Evolutionary conservation across 2,329 filamentous ascomycete species (phyloP), one percentile per base, ranked within the genome.

Genomic region (Cladosporium sp.): DNA sequence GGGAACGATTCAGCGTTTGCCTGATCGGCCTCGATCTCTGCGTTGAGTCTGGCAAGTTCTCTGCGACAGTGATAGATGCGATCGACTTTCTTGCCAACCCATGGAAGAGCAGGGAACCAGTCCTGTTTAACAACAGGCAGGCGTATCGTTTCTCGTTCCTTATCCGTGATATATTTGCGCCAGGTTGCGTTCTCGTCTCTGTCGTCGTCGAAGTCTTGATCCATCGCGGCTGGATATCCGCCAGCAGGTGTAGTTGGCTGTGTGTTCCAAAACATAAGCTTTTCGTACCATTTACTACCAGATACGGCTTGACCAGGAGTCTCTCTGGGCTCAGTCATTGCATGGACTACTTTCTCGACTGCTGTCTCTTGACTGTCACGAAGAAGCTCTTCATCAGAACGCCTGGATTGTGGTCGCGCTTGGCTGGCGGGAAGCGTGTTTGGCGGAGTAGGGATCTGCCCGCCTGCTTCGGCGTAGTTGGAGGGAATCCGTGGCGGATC

Each of bases 21-120:
- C 76, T 99, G 95, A 70, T 98, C 95, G 53, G 89, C 82, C 71
- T 97, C 93, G 63, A 99, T 97, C 75, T 98, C 93, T 61, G 93
- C 75, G 70, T 98, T 99, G 21, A 98, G 82, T 16, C 91, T 87
- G 21, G 95, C 93, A 30, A 99, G 79, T 76, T 98, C 90, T 69
- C 89, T 87, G 3, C 95, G 91, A 71, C 92, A 96, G 82, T 93
- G 91, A 74, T 96, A 93, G 69, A 99, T 98, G 0, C 91, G 94
- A 76, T 99, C 95, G 1, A 97, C 93, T 78, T 98, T 97, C 76
- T 92, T 89, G 63, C 91, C 93, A 58, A 97, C 77, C 1, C 93
- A 79, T 5, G 91, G 92, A n/a, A 97, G 88, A 87, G 2, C 57
- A 18, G 90, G 90, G 76, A 97, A 88, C 89, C 91, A 97, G 46